phyloP scores from a whole-genome alignment of 495 filamentous ascomycete genomes.

The Neurospora sp. region DNA sequence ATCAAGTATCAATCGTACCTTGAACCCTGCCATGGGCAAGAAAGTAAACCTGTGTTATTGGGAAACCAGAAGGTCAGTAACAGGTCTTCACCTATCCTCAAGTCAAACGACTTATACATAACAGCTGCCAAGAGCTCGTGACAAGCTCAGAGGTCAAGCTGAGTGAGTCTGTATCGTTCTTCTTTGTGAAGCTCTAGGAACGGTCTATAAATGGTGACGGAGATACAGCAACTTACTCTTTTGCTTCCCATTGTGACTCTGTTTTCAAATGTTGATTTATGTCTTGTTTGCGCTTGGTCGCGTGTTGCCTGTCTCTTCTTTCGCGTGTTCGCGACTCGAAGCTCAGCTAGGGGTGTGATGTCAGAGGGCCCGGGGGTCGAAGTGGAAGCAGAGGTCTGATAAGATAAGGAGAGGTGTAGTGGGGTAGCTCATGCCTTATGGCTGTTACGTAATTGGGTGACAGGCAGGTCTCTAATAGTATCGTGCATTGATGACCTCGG shows the following conservation, averaged over 20 bases:
- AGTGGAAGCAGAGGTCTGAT: not conserved
- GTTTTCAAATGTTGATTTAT: not conserved
- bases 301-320: not conserved
- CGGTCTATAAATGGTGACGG: not conserved
- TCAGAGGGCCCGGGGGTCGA: not conserved
- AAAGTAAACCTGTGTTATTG: slow-evolving; percentile 35
- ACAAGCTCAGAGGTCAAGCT: not conserved
- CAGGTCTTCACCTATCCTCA: not conserved
- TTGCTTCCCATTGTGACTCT: not conserved
- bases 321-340: not conserved
- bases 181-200: too few relatives aligned
- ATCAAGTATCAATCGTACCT: slow-evolving; percentile 20
- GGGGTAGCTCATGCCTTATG: not conserved
- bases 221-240: not conserved
- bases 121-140: not conserved
- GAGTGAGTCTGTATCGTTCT: not conserved
- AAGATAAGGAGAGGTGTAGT: not conserved
- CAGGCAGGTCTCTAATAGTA: not conserved
- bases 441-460: not conserved
- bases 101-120: too few relatives aligned
- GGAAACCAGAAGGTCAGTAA: not conserved
- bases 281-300: not conserved
- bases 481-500: not conserved
- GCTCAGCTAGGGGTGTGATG: not conserved
- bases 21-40: slow-evolving; percentile 45